Evolutionary conservation across 2,329 filamentous ascomycete genomes (phyloP).

Genomic region (Parasarocladium wereldwijsianum): DNA sequence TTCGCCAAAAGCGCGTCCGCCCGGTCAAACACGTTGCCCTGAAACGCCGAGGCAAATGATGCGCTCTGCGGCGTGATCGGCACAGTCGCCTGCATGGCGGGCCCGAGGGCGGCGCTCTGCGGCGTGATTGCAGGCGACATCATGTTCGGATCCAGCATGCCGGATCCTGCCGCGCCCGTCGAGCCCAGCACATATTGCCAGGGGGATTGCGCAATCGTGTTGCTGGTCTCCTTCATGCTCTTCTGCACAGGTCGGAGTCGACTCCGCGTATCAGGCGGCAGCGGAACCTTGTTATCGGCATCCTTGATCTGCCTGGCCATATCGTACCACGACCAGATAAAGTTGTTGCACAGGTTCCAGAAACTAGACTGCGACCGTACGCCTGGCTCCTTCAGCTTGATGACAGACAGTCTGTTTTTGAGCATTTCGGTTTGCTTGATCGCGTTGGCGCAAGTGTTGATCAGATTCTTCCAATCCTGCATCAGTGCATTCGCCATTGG

Average conservation of each 20-base stretch:
- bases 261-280: constrained; percentile 53
- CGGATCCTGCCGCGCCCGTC: constrained; percentile 4
- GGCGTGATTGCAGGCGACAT: constrained; percentile 48
- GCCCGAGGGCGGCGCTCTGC: constrained; percentile 75
- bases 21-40: constrained; percentile 44
- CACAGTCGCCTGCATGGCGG: constrained; percentile 80
- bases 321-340: constrained; percentile 55
- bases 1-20: constrained; percentile 43
- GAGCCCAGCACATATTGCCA: constrained; percentile 31
- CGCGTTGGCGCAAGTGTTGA: constrained; percentile 55
- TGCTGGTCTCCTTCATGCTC: constrained; percentile 65
- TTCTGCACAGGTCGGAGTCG: constrained; percentile 71
- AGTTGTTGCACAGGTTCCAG: constrained; percentile 60
- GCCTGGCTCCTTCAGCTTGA: constrained; percentile 75
- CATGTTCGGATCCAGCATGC: constrained; percentile 6
- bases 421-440: constrained; percentile 62
- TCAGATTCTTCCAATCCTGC: constrained; percentile 54
- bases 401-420: constrained; percentile 55
- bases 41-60: constrained; percentile 39
- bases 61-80: constrained; percentile 52
- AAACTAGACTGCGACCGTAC: constrained; percentile 49
- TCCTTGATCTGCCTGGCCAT: constrained; percentile 47
- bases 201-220: constrained; percentile 49
- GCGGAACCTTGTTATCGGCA: constrained; percentile 32
- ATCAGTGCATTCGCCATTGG: constrained; percentile 40